phyloP scores from a whole-genome alignment of 179 eudicot species.

The Sideroxylon spinosum region DNA sequence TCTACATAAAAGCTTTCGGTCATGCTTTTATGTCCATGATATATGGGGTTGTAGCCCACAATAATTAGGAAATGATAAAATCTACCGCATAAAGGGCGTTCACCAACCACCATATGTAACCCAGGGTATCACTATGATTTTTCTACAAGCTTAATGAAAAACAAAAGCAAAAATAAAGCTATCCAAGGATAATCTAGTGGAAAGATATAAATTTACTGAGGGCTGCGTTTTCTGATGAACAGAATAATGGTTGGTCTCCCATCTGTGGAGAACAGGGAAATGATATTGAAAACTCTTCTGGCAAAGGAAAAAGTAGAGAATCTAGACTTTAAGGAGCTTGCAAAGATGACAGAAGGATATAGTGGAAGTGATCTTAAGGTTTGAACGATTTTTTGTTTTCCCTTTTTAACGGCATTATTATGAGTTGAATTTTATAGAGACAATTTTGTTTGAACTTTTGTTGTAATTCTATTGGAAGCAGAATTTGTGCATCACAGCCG shows the following conservation, averaged over 20 bases:
- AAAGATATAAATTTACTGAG: neutral
- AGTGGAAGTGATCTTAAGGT: constrained; percentile 98
- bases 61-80: neutral
- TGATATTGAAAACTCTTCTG: constrained; percentile 73
- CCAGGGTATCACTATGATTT: too few relatives aligned
- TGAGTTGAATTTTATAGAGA: constrained; percentile 6
- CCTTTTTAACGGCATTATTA: neutral
- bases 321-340: constrained; percentile 77
- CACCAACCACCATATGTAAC: neutral
- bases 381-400: neutral
- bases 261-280: constrained; percentile 70
- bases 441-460: neutral
- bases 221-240: constrained; percentile 21
- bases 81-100: neutral
- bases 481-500: constrained; percentile 88
- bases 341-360: constrained; percentile 85
- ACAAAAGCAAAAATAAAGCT: too few relatives aligned
- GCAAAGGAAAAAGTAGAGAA: constrained; percentile 67
- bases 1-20: neutral
- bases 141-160: neutral
- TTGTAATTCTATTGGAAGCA: constrained; percentile 28
- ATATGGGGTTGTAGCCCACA: neutral
- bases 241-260: constrained; percentile 93
- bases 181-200: neutral
- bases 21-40: too few relatives aligned